These are phyloP conservation scores for Annulohypoxylon truncatum DNA, from an alignment of 2,329 filamentous ascomycete genomes.

Conservation along the genomic window DNA sequence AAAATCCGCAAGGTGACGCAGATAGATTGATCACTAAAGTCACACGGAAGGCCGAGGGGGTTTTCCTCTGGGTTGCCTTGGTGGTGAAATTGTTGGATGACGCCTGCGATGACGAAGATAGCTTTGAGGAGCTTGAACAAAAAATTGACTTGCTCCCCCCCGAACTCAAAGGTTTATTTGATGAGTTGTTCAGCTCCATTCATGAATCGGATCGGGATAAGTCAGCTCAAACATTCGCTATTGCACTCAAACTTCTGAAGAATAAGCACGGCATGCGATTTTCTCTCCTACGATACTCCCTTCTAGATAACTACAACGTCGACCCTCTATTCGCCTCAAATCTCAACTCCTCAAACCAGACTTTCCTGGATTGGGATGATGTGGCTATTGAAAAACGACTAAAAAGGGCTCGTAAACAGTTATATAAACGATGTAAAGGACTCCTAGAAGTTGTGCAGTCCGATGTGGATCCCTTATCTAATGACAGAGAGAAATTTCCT, in stretches of 20 bases:
- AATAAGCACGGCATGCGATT: not conserved
- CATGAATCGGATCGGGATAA: not conserved
- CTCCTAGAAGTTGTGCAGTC: not conserved
- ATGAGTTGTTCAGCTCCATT: not conserved
- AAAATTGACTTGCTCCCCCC: conserved; percentile 1
- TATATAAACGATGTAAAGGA: not conserved
- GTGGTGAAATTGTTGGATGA: conserved; percentile 2
- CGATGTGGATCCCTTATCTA: not conserved
- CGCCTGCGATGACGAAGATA: conserved; percentile 3
- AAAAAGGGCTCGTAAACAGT: not conserved
- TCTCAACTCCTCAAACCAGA: not conserved
- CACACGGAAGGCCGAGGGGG: not conserved
- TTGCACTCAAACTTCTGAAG: not conserved
- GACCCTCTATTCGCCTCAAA: conserved; percentile 1
- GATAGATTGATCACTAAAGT: not conserved
- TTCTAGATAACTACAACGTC: not conserved
- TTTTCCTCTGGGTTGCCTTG: not conserved
- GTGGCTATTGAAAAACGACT: not conserved
- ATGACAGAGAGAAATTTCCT: too few relatives aligned
- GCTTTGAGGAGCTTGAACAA: not conserved
- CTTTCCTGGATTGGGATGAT: not conserved
- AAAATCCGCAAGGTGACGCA: not conserved
- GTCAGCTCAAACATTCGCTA: not conserved
- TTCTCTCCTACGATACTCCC: not conserved
- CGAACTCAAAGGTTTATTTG: not conserved